Conservation (phyloP, 139 green algal species). For the Tetradesmus lagerheimii region DNA sequence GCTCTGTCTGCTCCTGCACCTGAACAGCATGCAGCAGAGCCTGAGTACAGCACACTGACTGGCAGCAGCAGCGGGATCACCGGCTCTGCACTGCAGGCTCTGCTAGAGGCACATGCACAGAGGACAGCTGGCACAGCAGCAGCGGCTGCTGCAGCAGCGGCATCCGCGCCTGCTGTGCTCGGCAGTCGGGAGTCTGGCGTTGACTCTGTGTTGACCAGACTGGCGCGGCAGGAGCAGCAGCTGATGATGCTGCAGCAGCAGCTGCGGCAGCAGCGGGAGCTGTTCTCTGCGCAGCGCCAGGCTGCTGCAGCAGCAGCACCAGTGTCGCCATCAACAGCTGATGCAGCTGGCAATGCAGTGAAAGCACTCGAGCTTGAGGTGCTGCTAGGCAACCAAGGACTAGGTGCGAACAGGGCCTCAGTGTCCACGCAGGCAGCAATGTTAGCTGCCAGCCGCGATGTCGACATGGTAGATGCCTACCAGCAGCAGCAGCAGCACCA, state of each 20-base stretch:
- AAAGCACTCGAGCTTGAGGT: not conserved
- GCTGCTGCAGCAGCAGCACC: not conserved
- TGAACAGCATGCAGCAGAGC: constrained; percentile 11
- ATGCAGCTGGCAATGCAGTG: not conserved
- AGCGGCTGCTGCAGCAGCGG: not conserved
- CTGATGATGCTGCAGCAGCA: constrained; percentile 38
- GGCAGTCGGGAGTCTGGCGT: not conserved
- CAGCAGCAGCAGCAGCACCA: not conserved
- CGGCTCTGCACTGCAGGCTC: not conserved
- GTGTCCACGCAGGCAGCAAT: not conserved
- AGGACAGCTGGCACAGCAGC: not conserved
- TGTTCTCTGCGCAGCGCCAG: not conserved
- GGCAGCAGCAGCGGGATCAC: not conserved
- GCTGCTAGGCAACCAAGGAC: not conserved
- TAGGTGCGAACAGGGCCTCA: not conserved
- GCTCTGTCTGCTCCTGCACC: not conserved
- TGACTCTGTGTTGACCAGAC: not conserved
- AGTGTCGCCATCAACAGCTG: not conserved
- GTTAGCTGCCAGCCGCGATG: not conserved
- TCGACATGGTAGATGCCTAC: not conserved
- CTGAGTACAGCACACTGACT: not conserved
- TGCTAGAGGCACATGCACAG: not conserved
- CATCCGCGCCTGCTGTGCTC: not conserved
- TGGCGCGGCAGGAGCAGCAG: constrained; percentile 24
- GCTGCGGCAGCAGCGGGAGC: constrained; percentile 13